These are phyloP conservation scores for Lipomyces yamadae DNA, from an alignment of 805 yeast genomes.

Conservation along the genomic window DNA sequence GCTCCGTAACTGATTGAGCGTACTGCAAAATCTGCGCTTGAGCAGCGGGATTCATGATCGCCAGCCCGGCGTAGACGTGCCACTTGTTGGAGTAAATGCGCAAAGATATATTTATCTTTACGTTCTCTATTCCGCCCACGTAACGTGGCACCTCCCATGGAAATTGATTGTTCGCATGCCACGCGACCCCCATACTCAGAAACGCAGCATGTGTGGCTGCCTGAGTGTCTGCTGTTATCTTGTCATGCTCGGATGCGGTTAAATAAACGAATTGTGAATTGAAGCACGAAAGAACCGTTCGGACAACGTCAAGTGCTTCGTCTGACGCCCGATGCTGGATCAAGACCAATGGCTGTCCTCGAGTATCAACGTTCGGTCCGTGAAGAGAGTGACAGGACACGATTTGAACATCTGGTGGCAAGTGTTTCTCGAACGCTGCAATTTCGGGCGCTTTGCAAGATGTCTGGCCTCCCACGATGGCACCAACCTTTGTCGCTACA, in stretches of 20 bases:
- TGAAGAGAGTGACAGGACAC: slow-evolving; percentile 90
- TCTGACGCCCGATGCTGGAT: slow-evolving; percentile 72
- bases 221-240: slow-evolving; percentile 96
- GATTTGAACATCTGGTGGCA: slow-evolving; percentile 82
- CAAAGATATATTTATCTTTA: slow-evolving; percentile 89
- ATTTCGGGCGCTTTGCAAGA: slow-evolving; percentile 93
- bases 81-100: slow-evolving; percentile 92
- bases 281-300: slow-evolving; percentile 68
- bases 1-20: slow-evolving; percentile 78
- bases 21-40: slow-evolving; percentile 90
- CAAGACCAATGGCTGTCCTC: slow-evolving; percentile 90
- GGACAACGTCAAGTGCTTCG: slow-evolving; percentile 64
- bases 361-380: slow-evolving; percentile 88
- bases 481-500: slow-evolving; percentile 72
- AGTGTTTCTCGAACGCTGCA: slow-evolving; percentile 72
- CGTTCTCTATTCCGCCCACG: slow-evolving; percentile 95
- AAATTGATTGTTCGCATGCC: slow-evolving; percentile 80
- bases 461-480: slow-evolving; percentile 97
- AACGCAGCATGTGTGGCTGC: slow-evolving; percentile 99
- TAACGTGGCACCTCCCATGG: slow-evolving; percentile 89
- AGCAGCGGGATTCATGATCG: slow-evolving; percentile 93
- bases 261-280: slow-evolving; percentile 77
- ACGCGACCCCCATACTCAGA: slow-evolving; percentile 94
- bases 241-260: slow-evolving; percentile 87
- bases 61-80: slow-evolving; percentile 98